Conservation (phyloP, 116 monocot species). For the Dioscorea cayenensis region DNA sequence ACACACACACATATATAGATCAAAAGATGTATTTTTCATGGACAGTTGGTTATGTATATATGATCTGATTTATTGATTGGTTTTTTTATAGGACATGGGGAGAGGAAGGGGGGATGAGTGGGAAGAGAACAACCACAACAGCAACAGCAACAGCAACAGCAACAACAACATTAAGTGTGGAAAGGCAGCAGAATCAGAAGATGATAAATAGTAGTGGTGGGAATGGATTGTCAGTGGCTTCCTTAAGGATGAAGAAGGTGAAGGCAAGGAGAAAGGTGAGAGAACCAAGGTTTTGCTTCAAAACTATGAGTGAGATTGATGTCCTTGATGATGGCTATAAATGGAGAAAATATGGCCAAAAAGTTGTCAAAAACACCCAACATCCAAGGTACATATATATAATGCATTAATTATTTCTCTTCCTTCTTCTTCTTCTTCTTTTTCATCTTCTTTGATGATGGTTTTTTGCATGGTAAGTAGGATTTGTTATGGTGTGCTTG, state of each 20-base stretch:
- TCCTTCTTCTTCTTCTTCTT: not conserved
- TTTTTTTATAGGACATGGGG: slow-evolving; percentile 17
- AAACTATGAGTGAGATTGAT: slow-evolving; percentile 90
- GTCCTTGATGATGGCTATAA: slow-evolving; percentile 95
- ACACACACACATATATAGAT: too few species aligned
- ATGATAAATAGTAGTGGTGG: not conserved
- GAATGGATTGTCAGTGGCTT: slow-evolving; percentile 18
- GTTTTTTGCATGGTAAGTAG: too few species aligned
- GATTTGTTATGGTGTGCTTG: too few species aligned
- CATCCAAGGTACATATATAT: slow-evolving; percentile 64
- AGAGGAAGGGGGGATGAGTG: slow-evolving; percentile 13
- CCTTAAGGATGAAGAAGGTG: slow-evolving; percentile 50
- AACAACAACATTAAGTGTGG: not conserved
- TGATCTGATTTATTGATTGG: not conserved
- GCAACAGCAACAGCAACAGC: not conserved
- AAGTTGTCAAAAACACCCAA: slow-evolving; percentile 95
- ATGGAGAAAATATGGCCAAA: slow-evolving; percentile 99
- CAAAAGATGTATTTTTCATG: too few species aligned
- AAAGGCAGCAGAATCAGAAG: not conserved
- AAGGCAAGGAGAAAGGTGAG: slow-evolving; percentile 69
- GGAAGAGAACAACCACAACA: slow-evolving; percentile 5
- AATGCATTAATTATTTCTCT: not conserved
- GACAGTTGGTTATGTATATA: too few species aligned
- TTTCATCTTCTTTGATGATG: not conserved
- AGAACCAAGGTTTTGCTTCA: slow-evolving; percentile 97